A percentile compares a stretch with the other conserved stretches of the same genome.
Conservation (phyloP, 2,329 filamentous ascomycete genomes). For the Calonectria henricotiae region DNA sequence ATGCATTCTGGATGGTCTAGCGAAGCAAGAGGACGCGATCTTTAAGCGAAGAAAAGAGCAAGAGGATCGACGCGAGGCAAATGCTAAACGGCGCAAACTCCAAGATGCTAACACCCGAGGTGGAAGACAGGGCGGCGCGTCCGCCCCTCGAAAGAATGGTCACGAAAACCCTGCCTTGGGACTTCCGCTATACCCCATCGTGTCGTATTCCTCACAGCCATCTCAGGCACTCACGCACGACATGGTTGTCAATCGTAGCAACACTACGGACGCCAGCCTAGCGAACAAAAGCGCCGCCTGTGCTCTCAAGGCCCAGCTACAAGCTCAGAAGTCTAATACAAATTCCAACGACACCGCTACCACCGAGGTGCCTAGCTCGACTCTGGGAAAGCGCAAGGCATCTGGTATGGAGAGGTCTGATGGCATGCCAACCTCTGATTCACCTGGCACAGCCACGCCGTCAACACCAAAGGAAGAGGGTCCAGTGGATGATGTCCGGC, state of each 20-base stretch:
- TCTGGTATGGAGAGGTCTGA: slow-evolving; percentile 76
- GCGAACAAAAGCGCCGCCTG: slow-evolving; percentile 97
- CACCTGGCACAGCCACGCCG: slow-evolving; percentile 65
- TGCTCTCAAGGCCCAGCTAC: slow-evolving; percentile 85
- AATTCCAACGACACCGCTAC: slow-evolving; percentile 46
- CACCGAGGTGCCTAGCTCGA: slow-evolving; percentile 64
- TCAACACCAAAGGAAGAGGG: slow-evolving; percentile 72
- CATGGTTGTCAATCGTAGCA: slow-evolving; percentile 85
- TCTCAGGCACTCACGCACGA: slow-evolving; percentile 83
- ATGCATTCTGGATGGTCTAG: slow-evolving; percentile 88
- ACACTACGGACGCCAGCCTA: slow-evolving; percentile 78
- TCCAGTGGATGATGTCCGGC: slow-evolving; percentile 84
- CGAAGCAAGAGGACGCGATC: slow-evolving; percentile 93
- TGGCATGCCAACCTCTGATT: slow-evolving; percentile 74
- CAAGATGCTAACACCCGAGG: slow-evolving; percentile 66
- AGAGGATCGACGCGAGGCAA: slow-evolving; percentile 87
- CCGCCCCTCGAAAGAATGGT: slow-evolving; percentile 51
- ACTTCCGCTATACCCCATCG: slow-evolving; percentile 59
- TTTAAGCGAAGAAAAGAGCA: slow-evolving; percentile 90
- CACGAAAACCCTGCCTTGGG: slow-evolving; percentile 57
- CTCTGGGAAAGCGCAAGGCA: slow-evolving; percentile 84
- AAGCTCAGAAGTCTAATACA: slow-evolving; percentile 59
- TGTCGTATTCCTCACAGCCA: slow-evolving; percentile 69
- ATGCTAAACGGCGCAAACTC: slow-evolving; percentile 83
- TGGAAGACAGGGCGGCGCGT: slow-evolving; percentile 42